Evolutionary conservation across 371 early-diverging fungal genomes (phyloP), one percentile per base, ranked within the genome.

Genomic region (Cokeromyces recurvatus): DNA sequence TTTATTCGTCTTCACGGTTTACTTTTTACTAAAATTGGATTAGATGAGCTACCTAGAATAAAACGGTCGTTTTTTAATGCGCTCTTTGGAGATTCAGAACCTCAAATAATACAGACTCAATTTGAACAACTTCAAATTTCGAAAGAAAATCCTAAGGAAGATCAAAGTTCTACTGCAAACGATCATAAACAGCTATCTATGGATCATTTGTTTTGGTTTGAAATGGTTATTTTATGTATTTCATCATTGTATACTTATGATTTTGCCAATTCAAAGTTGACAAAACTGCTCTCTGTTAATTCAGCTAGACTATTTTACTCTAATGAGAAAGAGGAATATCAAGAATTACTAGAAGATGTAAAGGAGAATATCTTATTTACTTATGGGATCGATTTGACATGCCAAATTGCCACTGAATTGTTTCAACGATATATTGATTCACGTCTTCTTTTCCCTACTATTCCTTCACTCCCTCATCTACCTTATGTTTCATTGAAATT

Each of bases 1-100:
- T 78, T 77, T 50, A 48, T 82, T 16, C 66, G 78, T 9, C 64
- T 84, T 6, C 81, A 84, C 38, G 81, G 82, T 5, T 79, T 84
- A 82, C 55, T 84, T 21, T 81, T 84, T 51, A 81, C 81, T 20
- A 84, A 79, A 48, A 77, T 84, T 40, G 80, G 79, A 6, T 57
- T 84, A n/a, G 84, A 84, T 35, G 60, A 67, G 16, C 82, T 82
- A 49, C 58, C 65, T 1, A 51, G 59, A 20, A 48, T 62, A 3
- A 63, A 62, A 29, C 53, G 68, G n/a, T 45, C 55, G 11, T 68
- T 66, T 27, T 70, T 71, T 38, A 56, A 61, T n/a, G 22, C 42
- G 3, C 24, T 68, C 9, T 68, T 74, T 46, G 59, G 55, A 24
- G n/a, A n/a, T n/a, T n/a, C n/a, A n/a, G n/a, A n/a, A n/a, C n/a